These are phyloP conservation scores for Macaranga tanarius DNA, from an alignment of 441 rosid genomes.

Conservation along the genomic window DNA sequence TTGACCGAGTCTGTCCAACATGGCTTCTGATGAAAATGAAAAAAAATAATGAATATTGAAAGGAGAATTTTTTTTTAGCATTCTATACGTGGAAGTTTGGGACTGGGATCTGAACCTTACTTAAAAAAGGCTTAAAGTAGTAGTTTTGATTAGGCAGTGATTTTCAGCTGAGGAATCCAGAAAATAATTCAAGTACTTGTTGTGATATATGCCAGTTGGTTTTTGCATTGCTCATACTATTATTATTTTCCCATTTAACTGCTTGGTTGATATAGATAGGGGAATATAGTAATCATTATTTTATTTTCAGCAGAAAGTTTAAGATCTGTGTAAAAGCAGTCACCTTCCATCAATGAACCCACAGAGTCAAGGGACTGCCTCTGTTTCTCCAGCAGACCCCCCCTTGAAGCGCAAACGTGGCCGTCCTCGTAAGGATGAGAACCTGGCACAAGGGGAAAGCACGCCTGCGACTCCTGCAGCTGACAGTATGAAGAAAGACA, in stretches of 20 bases:
- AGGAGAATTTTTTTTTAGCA: no score
- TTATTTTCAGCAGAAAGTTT: constrained; percentile 22
- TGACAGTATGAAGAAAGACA: constrained; percentile 34
- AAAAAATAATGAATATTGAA: no score
- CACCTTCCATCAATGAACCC: constrained; percentile 38
- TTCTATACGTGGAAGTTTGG: no score
- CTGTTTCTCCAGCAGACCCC: constrained; percentile 40
- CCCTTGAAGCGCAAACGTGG: constrained; percentile 68
- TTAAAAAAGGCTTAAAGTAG: not conserved
- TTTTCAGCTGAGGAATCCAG: not conserved
- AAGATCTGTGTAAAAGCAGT: not conserved
- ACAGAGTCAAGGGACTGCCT: constrained; percentile 37
- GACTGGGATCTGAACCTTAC: no score
- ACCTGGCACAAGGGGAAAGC: constrained; percentile 36
- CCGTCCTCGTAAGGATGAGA: constrained; percentile 68
- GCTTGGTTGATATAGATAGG: not conserved
- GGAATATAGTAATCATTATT: not conserved
- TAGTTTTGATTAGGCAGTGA: not conserved
- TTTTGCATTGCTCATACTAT: not conserved
- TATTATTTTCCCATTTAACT: not conserved
- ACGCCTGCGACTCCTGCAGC: constrained; percentile 29
- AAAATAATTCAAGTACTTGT: not conserved
- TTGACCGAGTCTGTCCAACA: not conserved
- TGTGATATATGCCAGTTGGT: not conserved
- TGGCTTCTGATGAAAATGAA: no score